A percentile compares a stretch with the other conserved stretches of the same genome.
Evolutionary conservation across 164 flowering plant species (phyloP).

Genomic region (Santalum album): DNA sequence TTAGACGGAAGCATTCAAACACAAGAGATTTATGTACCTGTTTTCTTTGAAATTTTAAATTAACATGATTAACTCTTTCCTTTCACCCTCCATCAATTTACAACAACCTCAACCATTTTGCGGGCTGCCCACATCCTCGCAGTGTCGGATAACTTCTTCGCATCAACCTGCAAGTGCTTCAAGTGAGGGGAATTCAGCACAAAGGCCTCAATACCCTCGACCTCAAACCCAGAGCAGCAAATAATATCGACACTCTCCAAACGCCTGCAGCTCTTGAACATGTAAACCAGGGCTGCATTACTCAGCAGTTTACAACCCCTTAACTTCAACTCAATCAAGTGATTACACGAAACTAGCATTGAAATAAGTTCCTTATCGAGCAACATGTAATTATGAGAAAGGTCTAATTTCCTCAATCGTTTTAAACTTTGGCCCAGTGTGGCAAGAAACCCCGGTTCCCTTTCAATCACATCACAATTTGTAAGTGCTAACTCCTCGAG

Average conservation of each 20-base stretch:
- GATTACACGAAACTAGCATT: slow-evolving; percentile 54
- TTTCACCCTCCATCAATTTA: neutral
- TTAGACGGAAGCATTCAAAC: neutral
- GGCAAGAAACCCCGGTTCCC: slow-evolving; percentile 61
- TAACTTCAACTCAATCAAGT: slow-evolving; percentile 45
- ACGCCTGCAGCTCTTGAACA: slow-evolving; percentile 41
- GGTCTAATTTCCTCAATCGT: slow-evolving; percentile 45
- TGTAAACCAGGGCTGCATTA: slow-evolving; percentile 19
- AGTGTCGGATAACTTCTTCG: slow-evolving; percentile 45
- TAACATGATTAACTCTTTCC: neutral
- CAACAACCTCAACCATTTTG: slow-evolving; percentile 36
- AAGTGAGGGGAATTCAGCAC: slow-evolving; percentile 30
- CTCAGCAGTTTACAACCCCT: slow-evolving; percentile 54
- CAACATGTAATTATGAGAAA: slow-evolving; percentile 67
- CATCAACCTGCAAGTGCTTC: slow-evolving; percentile 47
- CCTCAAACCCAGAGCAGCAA: slow-evolving; percentile 38
- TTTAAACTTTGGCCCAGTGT: slow-evolving; percentile 58
- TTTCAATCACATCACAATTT: slow-evolving; percentile 67
- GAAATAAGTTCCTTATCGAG: slow-evolving; percentile 57
- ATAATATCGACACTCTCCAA: slow-evolving; percentile 41
- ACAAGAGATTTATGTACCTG: neutral
- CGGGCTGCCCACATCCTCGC: slow-evolving; percentile 29
- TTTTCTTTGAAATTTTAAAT: neutral
- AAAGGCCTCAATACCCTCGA: slow-evolving; percentile 41
- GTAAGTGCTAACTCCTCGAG: slow-evolving; percentile 63